A percentile compares a stretch with the other conserved stretches of the same genome.
Conservation (phyloP, 352 stramenopile species). For the Phytophthora sp. region DNA sequence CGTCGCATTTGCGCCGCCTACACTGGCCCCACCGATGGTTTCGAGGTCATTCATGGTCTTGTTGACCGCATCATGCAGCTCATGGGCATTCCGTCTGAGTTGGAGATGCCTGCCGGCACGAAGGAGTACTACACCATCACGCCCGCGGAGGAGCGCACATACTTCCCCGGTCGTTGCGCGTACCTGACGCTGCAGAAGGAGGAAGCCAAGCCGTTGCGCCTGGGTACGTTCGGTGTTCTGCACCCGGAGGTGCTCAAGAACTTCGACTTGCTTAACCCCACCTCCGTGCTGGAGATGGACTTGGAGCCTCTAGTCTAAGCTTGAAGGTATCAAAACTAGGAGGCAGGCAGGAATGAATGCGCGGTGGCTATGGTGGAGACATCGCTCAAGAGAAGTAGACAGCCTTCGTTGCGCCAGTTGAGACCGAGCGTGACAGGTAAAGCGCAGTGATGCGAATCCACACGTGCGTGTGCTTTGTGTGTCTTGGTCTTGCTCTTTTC, state of each 20-base stretch:
- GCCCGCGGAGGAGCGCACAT: conserved; percentile 76
- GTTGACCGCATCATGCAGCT: conserved; percentile 99
- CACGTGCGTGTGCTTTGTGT: conserved; percentile 30
- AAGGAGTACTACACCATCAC: conserved; percentile 84
- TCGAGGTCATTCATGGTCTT: conserved; percentile 99
- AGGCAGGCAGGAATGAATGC: conserved; percentile 13
- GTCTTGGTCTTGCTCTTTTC: conserved; percentile 12
- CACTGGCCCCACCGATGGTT: conserved; percentile 96
- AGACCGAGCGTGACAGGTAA: conserved; percentile 25
- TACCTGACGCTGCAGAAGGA: conserved; percentile 93
- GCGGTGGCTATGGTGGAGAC: conserved; percentile 4
- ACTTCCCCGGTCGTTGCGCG: conserved; percentile 97
- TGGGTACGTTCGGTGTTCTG: conserved; percentile 98
- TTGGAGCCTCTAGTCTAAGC: conserved; percentile 96
- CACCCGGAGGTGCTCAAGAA: conserved; percentile 98
- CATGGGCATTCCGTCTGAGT: conserved; percentile 89
- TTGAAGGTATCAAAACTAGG: conserved; percentile 16
- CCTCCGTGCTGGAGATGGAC: conserved; percentile 97
- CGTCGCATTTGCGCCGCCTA: conserved; percentile 96
- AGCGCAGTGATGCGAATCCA: conserved; percentile 31
- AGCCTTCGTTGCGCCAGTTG: conserved; percentile 14
- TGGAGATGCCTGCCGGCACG: conserved; percentile 68
- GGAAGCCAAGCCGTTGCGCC: conserved; percentile 64
- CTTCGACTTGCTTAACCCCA: conserved; percentile 98
- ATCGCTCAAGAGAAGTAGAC: conserved; percentile 23